Evolutionary conservation across 441 rosid genomes (phyloP).

Genomic region (Lepidium campestre): DNA sequence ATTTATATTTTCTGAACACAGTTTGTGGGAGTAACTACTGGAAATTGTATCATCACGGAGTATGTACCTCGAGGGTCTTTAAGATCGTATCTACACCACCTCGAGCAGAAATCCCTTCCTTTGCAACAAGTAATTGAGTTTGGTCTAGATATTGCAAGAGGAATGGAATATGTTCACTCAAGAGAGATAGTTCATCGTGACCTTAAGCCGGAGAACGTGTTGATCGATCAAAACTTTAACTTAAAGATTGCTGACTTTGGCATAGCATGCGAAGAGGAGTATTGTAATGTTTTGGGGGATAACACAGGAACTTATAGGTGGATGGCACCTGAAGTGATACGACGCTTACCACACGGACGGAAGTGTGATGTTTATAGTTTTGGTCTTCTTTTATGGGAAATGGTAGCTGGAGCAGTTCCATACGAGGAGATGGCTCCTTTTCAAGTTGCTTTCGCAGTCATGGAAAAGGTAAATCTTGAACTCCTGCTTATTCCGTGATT

Average conservation of each 20-base stretch:
- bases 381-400: constrained; percentile 89
- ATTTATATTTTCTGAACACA: constrained; percentile 29
- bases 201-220: constrained; percentile 87
- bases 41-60: constrained; percentile 76
- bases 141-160: constrained; percentile 82
- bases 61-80: constrained; percentile 79
- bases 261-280: constrained; percentile 79
- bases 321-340: constrained; percentile 99
- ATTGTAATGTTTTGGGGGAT: constrained; percentile 61
- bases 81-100: constrained; percentile 83
- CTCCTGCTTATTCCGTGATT: neutral
- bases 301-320: constrained; percentile 91
- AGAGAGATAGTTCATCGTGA: constrained; percentile 85
- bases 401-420: constrained; percentile 83
- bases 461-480: constrained; percentile 55
- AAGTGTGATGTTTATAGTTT: constrained; percentile 87
- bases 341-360: constrained; percentile 58
- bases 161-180: constrained; percentile 88
- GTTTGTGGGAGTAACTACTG: constrained; percentile 84
- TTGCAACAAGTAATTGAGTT: constrained; percentile 46
- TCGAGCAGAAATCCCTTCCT: constrained; percentile 57
- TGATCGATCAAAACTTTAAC: constrained; percentile 54
- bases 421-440: constrained; percentile 78
- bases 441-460: constrained; percentile 95
- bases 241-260: constrained; percentile 94